phyloP scores from a whole-genome alignment of 306 rosid species.

The Aeschynomene evenia region DNA sequence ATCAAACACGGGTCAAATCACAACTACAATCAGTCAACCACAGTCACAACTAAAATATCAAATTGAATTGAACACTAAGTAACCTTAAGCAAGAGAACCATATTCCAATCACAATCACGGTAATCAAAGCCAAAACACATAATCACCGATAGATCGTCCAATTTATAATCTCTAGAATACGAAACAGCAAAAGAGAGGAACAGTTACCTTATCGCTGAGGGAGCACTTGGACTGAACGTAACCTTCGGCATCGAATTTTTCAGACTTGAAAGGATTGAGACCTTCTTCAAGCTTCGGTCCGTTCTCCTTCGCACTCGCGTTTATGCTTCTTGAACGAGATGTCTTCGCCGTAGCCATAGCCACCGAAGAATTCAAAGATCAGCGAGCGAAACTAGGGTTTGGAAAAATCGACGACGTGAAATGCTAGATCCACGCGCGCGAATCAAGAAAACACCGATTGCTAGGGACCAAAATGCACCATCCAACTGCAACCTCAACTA shows the following conservation, averaged over 20 bases:
- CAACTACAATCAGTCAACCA: not conserved
- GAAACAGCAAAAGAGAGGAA: not conserved
- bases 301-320: conserved; percentile 61
- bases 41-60: not conserved
- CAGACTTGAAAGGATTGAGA: conserved; percentile 78
- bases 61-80: not conserved
- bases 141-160: not conserved
- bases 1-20: not conserved
- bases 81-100: not conserved
- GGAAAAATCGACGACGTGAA: not conserved
- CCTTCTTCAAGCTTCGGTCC: conserved; percentile 83
- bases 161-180: not conserved
- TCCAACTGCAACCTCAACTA: not conserved
- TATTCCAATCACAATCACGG: not conserved
- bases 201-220: conserved; percentile 76
- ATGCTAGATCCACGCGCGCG: conserved; percentile 37
- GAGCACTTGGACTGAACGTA: conserved; percentile 77
- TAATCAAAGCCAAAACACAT: not conserved
- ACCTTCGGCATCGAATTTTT: conserved; percentile 73
- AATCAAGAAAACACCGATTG: not conserved
- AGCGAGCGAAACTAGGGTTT: conserved; percentile 39
- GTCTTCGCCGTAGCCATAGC: conserved; percentile 75
- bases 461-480: not conserved
- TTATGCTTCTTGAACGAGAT: conserved; percentile 62
- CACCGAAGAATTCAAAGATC: conserved; percentile 17